Conservation (phyloP, 257 asterid genomes). For the Osmanthus fragrans region DNA sequence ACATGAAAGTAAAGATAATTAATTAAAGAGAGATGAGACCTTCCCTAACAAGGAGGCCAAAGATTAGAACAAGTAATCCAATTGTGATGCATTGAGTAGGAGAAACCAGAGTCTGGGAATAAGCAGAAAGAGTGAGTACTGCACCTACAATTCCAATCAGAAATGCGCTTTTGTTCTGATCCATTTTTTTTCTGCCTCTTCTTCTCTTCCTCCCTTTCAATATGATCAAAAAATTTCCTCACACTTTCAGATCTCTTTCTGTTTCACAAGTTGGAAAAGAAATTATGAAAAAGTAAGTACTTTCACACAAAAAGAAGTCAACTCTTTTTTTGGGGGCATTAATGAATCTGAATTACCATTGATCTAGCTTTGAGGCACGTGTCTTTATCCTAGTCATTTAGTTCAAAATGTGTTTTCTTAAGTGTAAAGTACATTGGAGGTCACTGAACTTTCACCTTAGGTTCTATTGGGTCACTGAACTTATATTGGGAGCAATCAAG, state of each 20-base stretch:
- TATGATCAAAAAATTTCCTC: background rate
- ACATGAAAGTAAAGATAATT: no score
- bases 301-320: conserved; percentile 28
- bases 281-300: background rate
- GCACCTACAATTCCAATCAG: conserved; percentile 69
- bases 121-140: conserved; percentile 73
- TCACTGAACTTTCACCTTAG: no score
- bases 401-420: background rate
- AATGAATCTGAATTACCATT: background rate
- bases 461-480: no score
- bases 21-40: conserved; percentile 65
- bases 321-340: conserved; percentile 24
- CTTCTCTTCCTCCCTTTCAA: background rate
- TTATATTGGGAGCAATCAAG: no score
- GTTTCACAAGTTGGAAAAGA: background rate
- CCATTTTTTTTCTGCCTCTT: conserved; percentile 36
- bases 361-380: background rate
- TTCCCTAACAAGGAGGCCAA: conserved; percentile 87
- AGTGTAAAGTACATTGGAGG: no score
- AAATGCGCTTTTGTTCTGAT: conserved; percentile 59
- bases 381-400: background rate
- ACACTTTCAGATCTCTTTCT: background rate
- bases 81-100: conserved; percentile 66
- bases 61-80: conserved; percentile 70
- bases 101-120: conserved; percentile 65